A percentile compares a stretch with the other conserved stretches of the same genome.
Conservation (phyloP, 2,329 filamentous ascomycete genomes). For the Mycosphaerella sp. region DNA sequence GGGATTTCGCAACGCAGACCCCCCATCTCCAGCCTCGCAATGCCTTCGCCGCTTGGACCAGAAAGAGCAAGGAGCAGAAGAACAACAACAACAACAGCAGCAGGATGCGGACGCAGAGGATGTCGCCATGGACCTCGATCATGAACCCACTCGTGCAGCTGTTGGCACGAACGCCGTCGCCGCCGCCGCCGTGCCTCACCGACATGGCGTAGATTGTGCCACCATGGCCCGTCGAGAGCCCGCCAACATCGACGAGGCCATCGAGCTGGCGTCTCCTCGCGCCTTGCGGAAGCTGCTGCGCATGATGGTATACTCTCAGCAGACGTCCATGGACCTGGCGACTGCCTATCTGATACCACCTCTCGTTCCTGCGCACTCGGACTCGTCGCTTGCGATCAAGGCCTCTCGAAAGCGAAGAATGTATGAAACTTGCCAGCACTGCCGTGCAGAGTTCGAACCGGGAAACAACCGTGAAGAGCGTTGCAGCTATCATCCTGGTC, state of each 20-base stretch:
- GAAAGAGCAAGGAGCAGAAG: conserved; percentile 1
- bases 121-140: conserved; percentile 4
- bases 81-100: too few species aligned
- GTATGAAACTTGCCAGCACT: conserved; percentile 11
- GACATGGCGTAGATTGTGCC: conserved; percentile 3
- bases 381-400: not conserved
- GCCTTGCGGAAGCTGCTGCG: conserved; percentile 9
- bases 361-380: not conserved
- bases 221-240: not conserved
- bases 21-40: conserved; percentile 6
- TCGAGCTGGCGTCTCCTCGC: conserved; percentile 8
- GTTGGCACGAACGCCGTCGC: not conserved
- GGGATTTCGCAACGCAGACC: conserved; percentile 1
- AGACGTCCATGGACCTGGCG: conserved; percentile 6
- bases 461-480: conserved; percentile 6
- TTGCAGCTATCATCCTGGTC: conserved; percentile 10
- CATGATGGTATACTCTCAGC: conserved; percentile 14
- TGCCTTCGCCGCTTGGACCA: conserved; percentile 6
- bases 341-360: conserved; percentile 3
- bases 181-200: not conserved
- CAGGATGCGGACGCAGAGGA: not conserved
- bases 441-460: conserved; percentile 6
- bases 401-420: conserved; percentile 4
- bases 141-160: conserved; percentile 1
- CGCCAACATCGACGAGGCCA: conserved; percentile 4